phyloP scores from a whole-genome alignment of 768 basidiomycete genomes.

The Lactarius hatsudake region DNA sequence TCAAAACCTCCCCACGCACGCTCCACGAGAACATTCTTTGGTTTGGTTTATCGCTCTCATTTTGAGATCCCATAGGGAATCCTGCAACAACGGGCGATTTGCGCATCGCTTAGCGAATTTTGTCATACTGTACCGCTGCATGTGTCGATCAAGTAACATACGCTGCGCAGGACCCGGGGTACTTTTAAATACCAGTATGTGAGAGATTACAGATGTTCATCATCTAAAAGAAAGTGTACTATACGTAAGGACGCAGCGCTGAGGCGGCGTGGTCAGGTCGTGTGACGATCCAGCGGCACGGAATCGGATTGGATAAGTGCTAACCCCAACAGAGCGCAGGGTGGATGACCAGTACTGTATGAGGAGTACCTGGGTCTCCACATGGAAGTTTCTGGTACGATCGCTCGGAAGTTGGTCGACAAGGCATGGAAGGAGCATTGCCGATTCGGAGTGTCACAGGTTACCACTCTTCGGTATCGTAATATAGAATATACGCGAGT shows the following conservation, averaged over 20 bases:
- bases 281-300: neutral
- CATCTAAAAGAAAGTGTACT: neutral
- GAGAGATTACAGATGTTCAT: neutral
- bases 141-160: constrained; percentile 59
- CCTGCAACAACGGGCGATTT: constrained; percentile 52
- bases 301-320: constrained; percentile 70
- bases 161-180: constrained; percentile 45
- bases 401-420: constrained; percentile 42
- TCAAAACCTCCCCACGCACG: constrained; percentile 78
- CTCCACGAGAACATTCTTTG: constrained; percentile 72
- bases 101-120: constrained; percentile 67
- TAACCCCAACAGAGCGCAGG: constrained; percentile 75
- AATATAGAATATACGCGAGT: constrained; percentile 1
- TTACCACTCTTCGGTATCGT: no score
- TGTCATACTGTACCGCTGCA: constrained; percentile 35
- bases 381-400: constrained; percentile 81
- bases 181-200: neutral
- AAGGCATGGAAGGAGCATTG: constrained; percentile 29
- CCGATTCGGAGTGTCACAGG: neutral
- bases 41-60: constrained; percentile 70
- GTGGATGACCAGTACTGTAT: no score
- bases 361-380: constrained; percentile 60
- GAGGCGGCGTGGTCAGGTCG: neutral
- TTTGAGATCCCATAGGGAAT: constrained; percentile 43
- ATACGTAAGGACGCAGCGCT: neutral